phyloP scores from a whole-genome alignment of 129 eudicot genomes.

The Daucus carota region DNA sequence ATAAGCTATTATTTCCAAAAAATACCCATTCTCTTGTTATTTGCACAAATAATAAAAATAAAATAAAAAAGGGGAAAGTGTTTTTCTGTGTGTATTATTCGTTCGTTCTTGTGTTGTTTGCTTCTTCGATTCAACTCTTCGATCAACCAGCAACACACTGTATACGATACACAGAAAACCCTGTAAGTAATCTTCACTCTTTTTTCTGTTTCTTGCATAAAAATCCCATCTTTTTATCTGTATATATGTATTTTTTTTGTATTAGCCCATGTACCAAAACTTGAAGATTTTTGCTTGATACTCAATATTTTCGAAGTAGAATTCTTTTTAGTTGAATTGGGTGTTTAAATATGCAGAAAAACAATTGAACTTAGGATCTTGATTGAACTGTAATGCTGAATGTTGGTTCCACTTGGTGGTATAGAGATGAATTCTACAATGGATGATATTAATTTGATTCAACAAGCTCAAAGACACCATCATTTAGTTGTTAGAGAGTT shows the following conservation, averaged over 20 bases:
- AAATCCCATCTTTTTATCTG: not conserved
- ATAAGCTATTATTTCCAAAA: too few species aligned
- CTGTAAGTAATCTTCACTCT: slow-evolving; percentile 1
- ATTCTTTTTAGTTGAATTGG: not conserved
- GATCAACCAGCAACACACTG: not conserved
- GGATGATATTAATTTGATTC: slow-evolving; percentile 90
- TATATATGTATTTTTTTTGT: not conserved
- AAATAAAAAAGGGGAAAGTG: not conserved
- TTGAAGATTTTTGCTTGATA: not conserved
- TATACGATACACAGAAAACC: not conserved
- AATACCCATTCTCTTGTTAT: not conserved
- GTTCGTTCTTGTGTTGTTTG: not conserved
- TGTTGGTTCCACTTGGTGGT: slow-evolving; percentile 79
- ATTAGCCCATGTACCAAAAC: not conserved
- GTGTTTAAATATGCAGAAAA: slow-evolving; percentile 19
- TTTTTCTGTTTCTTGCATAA: not conserved
- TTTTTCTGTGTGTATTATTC: not conserved
- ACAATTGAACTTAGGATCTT: slow-evolving; percentile 19
- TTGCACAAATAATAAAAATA: not conserved
- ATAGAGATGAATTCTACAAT: slow-evolving; percentile 83
- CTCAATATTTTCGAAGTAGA: not conserved
- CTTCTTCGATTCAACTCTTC: not conserved
- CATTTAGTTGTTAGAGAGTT: slow-evolving; percentile 69
- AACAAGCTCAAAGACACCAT: slow-evolving; percentile 76
- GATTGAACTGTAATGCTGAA: slow-evolving; percentile 81